Percentiles rank a stretch among this genome's conserved stretches.
Conservation (phyloP, 2,329 filamentous ascomycete genomes). For the Fusarium zealandicum region DNA sequence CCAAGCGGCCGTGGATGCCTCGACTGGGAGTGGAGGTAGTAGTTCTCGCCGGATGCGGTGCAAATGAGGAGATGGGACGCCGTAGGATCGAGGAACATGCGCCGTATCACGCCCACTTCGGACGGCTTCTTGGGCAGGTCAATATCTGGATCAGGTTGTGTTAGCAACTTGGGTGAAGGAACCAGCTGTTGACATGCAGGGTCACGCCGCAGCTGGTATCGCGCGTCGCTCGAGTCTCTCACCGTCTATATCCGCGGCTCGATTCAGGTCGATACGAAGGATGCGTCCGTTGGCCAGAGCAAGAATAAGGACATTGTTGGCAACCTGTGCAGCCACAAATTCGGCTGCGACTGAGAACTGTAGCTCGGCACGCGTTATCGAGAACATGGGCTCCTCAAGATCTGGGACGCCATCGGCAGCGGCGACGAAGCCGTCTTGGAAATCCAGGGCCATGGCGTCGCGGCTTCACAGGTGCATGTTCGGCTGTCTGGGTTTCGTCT, state of each 20-base stretch:
- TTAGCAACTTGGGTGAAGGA: slow-evolving; percentile 17
- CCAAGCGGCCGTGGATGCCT: slow-evolving; percentile 84
- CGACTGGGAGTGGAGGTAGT: slow-evolving; percentile 95
- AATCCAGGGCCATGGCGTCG: slow-evolving; percentile 48
- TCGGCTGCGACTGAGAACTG: slow-evolving; percentile 94
- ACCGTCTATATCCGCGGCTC: slow-evolving; percentile 94
- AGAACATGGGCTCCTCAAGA: slow-evolving; percentile 84
- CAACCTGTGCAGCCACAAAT: slow-evolving; percentile 95
- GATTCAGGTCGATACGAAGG: slow-evolving; percentile 91
- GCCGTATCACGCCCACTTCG: slow-evolving; percentile 89
- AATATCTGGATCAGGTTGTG: slow-evolving; percentile 70
- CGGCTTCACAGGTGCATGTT: slow-evolving; percentile 37
- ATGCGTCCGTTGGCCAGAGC: slow-evolving; percentile 93
- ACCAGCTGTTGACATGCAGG: not conserved
- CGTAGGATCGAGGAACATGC: slow-evolving; percentile 97
- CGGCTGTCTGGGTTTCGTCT: slow-evolving; percentile 7
- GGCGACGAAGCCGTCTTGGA: slow-evolving; percentile 72
- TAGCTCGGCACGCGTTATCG: slow-evolving; percentile 89
- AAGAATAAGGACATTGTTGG: slow-evolving; percentile 94
- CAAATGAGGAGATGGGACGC: slow-evolving; percentile 93
- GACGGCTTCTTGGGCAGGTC: slow-evolving; percentile 93
- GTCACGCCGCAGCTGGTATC: not conserved
- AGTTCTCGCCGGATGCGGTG: slow-evolving; percentile 93
- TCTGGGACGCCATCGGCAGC: slow-evolving; percentile 60
- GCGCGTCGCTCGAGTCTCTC: slow-evolving; percentile 29